Evolutionary conservation across 2,329 filamentous ascomycete genomes (phyloP).

Genomic region (Didymella arachidicola): DNA sequence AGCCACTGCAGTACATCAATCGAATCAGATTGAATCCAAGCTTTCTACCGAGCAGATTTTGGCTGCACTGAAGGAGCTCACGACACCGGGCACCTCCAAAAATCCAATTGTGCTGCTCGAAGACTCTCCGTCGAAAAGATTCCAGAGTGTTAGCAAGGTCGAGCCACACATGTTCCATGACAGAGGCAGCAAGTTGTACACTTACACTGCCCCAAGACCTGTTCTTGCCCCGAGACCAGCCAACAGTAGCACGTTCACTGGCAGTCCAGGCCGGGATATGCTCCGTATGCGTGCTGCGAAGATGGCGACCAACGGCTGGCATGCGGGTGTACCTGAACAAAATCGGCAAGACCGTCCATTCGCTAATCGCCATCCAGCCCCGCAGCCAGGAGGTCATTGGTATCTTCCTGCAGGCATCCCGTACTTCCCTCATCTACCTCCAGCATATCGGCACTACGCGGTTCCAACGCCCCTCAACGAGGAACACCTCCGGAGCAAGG

Average conservation of each 20-base stretch:
- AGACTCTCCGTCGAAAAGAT: conserved; percentile 18
- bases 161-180: conserved; percentile 26
- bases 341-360: neutral
- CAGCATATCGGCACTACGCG: neutral
- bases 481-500: conserved; percentile 26
- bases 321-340: neutral
- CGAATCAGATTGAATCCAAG: neutral
- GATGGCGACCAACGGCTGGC: conserved; percentile 1
- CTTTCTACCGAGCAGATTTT: neutral
- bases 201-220: conserved; percentile 12
- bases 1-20: rapidly evolving
- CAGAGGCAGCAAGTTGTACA: conserved; percentile 21
- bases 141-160: neutral
- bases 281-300: conserved; percentile 26
- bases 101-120: conserved; percentile 39
- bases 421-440: neutral
- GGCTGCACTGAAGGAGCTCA: neutral
- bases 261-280: conserved; percentile 27
- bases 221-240: conserved; percentile 15
- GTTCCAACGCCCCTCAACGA: conserved; percentile 12
- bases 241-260: conserved; percentile 23
- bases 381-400: neutral
- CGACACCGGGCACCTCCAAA: conserved; percentile 24
- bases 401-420: neutral
- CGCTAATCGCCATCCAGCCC: neutral